phyloP scores from a whole-genome alignment of 306 rosid genomes.

The Begonia masoniana region DNA sequence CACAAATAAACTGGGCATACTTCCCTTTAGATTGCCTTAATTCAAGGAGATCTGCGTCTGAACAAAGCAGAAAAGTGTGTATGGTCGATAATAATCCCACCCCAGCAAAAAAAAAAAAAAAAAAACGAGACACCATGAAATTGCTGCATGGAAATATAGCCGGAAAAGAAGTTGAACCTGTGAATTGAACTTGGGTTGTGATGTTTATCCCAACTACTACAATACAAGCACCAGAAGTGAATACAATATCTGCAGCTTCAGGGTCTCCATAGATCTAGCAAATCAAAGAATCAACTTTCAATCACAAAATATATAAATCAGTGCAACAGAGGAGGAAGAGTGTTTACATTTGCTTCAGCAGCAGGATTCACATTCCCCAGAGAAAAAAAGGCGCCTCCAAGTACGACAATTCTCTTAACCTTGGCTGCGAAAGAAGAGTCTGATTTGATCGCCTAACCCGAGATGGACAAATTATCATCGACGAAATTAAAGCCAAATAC shows the following conservation, averaged over 20 bases:
- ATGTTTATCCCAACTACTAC: conserved; percentile 83
- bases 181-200: conserved; percentile 69
- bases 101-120: no score
- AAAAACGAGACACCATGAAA: neutral
- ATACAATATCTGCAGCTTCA: conserved; percentile 91
- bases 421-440: conserved; percentile 84
- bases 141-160: no score
- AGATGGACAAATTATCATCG: neutral
- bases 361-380: conserved; percentile 93
- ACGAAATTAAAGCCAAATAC: neutral
- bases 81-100: no score
- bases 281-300: no score
- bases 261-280: conserved; percentile 59
- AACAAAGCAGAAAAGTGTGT: neutral
- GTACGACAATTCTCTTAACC: conserved; percentile 69
- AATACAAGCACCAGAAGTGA: conserved; percentile 87
- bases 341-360: conserved; percentile 92
- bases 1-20: conserved; percentile 35
- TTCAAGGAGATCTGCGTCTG: conserved; percentile 75
- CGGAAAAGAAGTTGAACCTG: conserved; percentile 30
- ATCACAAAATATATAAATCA: conserved; percentile 15
- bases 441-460: conserved; percentile 64
- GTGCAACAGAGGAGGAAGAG: conserved; percentile 7
- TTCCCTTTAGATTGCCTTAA: conserved; percentile 76
- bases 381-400: conserved; percentile 92